Percentiles rank a stretch among this genome's conserved stretches.
Conservation (phyloP, 352 stramenopile species). For the Plasmopara halstedii region DNA sequence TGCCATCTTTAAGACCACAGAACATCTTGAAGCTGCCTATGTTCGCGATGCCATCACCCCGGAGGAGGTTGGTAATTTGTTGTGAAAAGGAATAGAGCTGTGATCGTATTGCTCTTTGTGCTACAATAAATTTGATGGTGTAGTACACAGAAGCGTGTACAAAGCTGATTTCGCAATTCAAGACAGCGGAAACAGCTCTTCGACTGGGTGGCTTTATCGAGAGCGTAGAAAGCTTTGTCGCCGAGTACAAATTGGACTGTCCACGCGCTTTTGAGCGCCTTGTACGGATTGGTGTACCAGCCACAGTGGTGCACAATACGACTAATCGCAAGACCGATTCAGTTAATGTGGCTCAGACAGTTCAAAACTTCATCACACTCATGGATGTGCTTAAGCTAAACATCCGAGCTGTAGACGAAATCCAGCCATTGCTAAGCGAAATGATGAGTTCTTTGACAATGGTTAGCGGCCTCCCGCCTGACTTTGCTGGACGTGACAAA, state of each 20-base stretch:
- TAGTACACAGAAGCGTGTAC: slow-evolving; percentile 95
- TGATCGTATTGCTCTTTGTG: too few species aligned
- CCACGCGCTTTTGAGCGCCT: slow-evolving; percentile 91
- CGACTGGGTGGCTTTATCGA: slow-evolving; percentile 64
- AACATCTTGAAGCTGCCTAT: slow-evolving; percentile 96
- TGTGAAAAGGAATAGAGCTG: too few species aligned
- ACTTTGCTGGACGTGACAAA: slow-evolving; percentile 91
- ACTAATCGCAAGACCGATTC: slow-evolving; percentile 79
- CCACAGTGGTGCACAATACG: slow-evolving; percentile 84
- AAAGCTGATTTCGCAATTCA: slow-evolving; percentile 97
- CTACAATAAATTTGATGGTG: neutral
- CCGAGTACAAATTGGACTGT: slow-evolving; percentile 94
- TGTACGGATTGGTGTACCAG: slow-evolving; percentile 90
- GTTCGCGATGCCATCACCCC: slow-evolving; percentile 92
- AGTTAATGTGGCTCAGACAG: slow-evolving; percentile 91
- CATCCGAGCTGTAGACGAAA: slow-evolving; percentile 95
- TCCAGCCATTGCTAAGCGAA: slow-evolving; percentile 95
- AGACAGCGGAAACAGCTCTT: slow-evolving; percentile 92
- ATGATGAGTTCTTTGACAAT: slow-evolving; percentile 93
- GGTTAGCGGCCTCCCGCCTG: slow-evolving; percentile 89
- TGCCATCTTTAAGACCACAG: slow-evolving; percentile 96
- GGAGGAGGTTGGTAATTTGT: slow-evolving; percentile 48
- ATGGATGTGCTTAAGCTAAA: slow-evolving; percentile 98
- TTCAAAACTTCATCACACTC: slow-evolving; percentile 97
- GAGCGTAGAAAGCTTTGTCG: slow-evolving; percentile 86